Conservation (phyloP, 352 stramenopile genomes). For the Phytophthora tubulina region DNA sequence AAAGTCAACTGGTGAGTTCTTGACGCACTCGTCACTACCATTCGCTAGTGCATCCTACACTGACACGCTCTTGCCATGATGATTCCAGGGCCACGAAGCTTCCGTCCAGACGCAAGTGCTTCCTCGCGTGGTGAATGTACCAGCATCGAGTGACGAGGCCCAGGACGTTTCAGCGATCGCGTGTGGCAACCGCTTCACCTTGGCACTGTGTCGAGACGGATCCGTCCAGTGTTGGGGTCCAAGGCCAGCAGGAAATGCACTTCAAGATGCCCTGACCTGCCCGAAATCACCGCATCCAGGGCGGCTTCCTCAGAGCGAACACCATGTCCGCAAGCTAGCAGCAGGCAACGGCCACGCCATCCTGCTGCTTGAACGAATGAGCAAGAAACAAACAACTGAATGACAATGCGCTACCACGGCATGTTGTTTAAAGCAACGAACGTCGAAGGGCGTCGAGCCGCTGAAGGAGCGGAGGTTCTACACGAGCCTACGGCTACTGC, state of each 20-base stretch:
- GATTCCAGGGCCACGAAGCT: slow-evolving; percentile 27
- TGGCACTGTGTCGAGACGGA: slow-evolving; percentile 53
- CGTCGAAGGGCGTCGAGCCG: slow-evolving; percentile 33
- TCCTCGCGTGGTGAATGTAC: slow-evolving; percentile 57
- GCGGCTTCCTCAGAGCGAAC: slow-evolving; percentile 18
- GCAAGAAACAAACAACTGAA: slow-evolving; percentile 1
- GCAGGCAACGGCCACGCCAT: slow-evolving; percentile 43
- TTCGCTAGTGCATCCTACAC: neutral
- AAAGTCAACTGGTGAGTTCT: slow-evolving; percentile 73
- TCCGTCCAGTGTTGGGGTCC: slow-evolving; percentile 67
- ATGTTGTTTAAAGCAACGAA: slow-evolving; percentile 45
- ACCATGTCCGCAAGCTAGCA: slow-evolving; percentile 26
- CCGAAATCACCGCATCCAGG: slow-evolving; percentile 19
- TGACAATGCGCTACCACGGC: slow-evolving; percentile 34
- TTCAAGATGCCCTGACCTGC: slow-evolving; percentile 4
- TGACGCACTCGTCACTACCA: slow-evolving; percentile 5
- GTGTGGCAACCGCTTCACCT: slow-evolving; percentile 65
- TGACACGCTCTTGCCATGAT: slow-evolving; percentile 12
- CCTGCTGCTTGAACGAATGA: slow-evolving; percentile 30
- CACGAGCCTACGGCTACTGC: slow-evolving; percentile 24
- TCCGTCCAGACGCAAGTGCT: slow-evolving; percentile 43
- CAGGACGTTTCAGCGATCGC: slow-evolving; percentile 48
- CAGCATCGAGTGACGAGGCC: slow-evolving; percentile 29
- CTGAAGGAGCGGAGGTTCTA: slow-evolving; percentile 25
- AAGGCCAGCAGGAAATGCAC: slow-evolving; percentile 7